Evolutionary conservation across 306 rosid species (phyloP).

Genomic region (Luffa aegyptiaca): DNA sequence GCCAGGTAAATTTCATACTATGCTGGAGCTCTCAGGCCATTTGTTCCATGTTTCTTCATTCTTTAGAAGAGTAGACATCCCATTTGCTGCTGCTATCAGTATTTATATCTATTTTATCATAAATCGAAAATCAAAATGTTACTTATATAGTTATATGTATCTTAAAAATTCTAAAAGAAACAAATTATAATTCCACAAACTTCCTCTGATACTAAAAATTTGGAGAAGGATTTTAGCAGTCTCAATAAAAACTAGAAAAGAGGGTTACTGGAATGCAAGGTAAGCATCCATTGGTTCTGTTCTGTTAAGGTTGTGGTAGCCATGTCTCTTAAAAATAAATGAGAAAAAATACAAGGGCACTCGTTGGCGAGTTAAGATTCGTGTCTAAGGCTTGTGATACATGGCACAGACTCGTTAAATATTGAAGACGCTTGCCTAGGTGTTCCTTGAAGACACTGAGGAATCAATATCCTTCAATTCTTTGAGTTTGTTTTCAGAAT

Average conservation of each 20-base stretch:
- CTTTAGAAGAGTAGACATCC: background rate
- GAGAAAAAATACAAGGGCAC: background rate
- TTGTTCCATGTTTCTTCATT: background rate
- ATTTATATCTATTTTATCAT: background rate
- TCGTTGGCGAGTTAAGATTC: background rate
- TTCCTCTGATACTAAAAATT: background rate
- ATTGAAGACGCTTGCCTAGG: background rate
- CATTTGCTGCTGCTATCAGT: background rate
- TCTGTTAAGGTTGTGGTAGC: background rate
- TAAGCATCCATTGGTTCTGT: background rate
- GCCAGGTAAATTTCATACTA: constrained; percentile 34
- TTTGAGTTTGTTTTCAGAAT: background rate
- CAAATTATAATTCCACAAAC: background rate
- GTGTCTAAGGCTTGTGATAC: background rate
- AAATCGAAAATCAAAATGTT: background rate
- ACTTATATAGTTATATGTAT: background rate
- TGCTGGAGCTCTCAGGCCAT: background rate
- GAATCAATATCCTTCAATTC: background rate
- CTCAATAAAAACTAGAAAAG: background rate
- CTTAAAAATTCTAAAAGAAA: background rate
- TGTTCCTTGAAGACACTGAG: background rate
- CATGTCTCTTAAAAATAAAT: background rate
- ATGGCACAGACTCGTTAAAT: background rate
- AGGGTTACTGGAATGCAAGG: background rate
- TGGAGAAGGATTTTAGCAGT: background rate